These are phyloP conservation scores for Albugo candida DNA, from an alignment of 352 stramenopile species.

Conservation along the genomic window DNA sequence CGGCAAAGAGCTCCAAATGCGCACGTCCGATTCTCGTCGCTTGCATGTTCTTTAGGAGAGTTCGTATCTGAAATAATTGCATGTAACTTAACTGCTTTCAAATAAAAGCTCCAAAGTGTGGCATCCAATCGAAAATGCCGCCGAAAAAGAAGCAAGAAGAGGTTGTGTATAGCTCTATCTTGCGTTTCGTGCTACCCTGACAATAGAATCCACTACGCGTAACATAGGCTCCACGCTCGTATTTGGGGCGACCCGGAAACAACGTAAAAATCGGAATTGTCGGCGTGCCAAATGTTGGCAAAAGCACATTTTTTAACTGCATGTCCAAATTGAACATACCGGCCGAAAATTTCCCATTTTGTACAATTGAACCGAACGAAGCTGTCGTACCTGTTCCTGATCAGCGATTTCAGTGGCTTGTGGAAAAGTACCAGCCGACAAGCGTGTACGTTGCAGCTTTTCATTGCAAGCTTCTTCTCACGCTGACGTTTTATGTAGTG, in stretches of 20 bases:
- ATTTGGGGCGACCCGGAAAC: conserved; percentile 69
- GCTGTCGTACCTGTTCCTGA: conserved; percentile 92
- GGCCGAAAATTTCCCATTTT: conserved; percentile 91
- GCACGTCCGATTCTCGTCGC: no score
- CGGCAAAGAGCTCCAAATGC: no score
- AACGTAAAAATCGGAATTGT: conserved; percentile 99
- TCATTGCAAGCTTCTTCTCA: background rate
- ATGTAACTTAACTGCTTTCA: no score
- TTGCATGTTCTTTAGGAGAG: no score
- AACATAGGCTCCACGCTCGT: conserved; percentile 8
- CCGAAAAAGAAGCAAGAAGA: conserved; percentile 74
- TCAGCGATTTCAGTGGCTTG: conserved; percentile 98
- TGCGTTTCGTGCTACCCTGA: background rate
- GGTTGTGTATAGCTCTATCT: conserved; percentile 10
- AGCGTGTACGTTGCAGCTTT: conserved; percentile 45
- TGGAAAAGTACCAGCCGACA: conserved; percentile 87
- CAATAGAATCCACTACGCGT: background rate
- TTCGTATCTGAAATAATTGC: no score
- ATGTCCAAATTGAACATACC: conserved; percentile 87
- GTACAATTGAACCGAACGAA: conserved; percentile 98
- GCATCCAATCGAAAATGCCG: conserved; percentile 20
- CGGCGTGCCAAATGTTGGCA: conserved; percentile 98
- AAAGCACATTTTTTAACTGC: conserved; percentile 99
- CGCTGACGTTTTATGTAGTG: conserved; percentile 10
- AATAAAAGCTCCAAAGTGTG: no score